Conservation (phyloP, 345 rosid species). For the Rhizophora mangle region DNA sequence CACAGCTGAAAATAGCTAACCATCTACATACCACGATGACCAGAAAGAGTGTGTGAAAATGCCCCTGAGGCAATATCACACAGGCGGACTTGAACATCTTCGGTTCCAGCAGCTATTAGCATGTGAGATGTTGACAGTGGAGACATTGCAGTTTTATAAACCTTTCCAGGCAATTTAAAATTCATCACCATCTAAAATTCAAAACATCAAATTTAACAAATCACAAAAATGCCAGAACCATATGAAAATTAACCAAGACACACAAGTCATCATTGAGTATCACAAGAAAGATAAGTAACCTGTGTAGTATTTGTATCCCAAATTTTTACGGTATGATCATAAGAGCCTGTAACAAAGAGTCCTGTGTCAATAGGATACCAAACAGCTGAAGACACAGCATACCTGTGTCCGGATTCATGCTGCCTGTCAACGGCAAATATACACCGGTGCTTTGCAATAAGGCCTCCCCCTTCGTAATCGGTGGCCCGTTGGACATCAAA, state of each 20-base stretch:
- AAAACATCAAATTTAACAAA: conserved; percentile 4
- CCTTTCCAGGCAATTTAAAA: conserved; percentile 94
- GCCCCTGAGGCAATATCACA: conserved; percentile 95
- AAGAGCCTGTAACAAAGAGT: conserved; percentile 82
- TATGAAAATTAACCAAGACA: background rate
- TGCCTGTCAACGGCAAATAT: conserved; percentile 72
- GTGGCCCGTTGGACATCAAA: conserved; percentile 68
- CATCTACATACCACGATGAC: conserved; percentile 77
- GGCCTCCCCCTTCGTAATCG: conserved; percentile 59
- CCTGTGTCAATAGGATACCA: conserved; percentile 99
- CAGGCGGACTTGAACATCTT: conserved; percentile 95
- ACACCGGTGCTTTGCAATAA: conserved; percentile 69
- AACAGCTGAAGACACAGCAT: conserved; percentile 69
- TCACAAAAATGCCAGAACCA: background rate
- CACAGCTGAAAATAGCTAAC: background rate
- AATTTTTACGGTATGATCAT: conserved; percentile 71
- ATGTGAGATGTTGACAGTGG: conserved; percentile 78
- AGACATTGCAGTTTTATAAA: conserved; percentile 90
- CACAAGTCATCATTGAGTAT: background rate
- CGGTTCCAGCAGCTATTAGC: conserved; percentile 89
- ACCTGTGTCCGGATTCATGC: conserved; percentile 68
- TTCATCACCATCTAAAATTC: conserved; percentile 60
- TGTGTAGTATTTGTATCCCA: conserved; percentile 93
- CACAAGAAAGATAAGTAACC: conserved; percentile 29
- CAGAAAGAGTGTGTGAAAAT: conserved; percentile 83